Base-by-base conservation (phyloP, 306 rosid genomes). In the Herpetospermum pedunculosum region DNA sequence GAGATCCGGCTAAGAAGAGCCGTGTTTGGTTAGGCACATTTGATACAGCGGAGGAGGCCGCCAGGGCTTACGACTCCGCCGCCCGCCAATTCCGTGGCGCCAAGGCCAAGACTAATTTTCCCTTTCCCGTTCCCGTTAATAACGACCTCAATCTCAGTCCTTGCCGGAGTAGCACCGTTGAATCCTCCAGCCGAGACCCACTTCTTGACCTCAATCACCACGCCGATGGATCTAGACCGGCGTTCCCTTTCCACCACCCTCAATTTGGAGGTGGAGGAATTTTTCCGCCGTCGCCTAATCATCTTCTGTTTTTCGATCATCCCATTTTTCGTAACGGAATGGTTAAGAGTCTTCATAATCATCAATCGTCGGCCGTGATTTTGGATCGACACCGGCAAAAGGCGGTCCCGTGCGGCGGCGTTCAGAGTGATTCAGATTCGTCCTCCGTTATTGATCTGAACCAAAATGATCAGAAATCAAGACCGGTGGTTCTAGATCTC, bases 11-110 rank as follows among this genome's bases (percentile, higher is more conserved):
- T 16, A 89, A 84, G 75, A 89, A 89, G 67, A 89, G 82, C 81
- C 94, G 94, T 4, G 94, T 89, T 1, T 89, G 94, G 94, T 85
- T 89, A 9, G 94, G 94, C 0, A 89, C 94, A 8, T 89, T 86
- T 4, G 91, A 89, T n/a, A 89, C 94, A 15, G 94, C 91, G 0
- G 91, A 85, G 41, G 94, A 89, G 1, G 94, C 94, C 2, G 94
- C 94, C 1, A 78, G 85, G 11, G 94, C 94, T 2, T 89, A 89
- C 76, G 94, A 89, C 77, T 25, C 85, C 15, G 94, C 94, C 2
- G 94, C 94, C 0, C 74, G 85, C 4, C 80, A 83, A 9, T 89
- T 89, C 70, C 89, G 94, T 0, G 94, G 94, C 16, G 77, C 85
- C 14, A 89, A 89, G 80, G 94, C 94, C 3, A 89, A 89, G 54